Base-by-base conservation (phyloP, 2,329 filamentous ascomycete species). In the Exophiala bonariae region DNA sequence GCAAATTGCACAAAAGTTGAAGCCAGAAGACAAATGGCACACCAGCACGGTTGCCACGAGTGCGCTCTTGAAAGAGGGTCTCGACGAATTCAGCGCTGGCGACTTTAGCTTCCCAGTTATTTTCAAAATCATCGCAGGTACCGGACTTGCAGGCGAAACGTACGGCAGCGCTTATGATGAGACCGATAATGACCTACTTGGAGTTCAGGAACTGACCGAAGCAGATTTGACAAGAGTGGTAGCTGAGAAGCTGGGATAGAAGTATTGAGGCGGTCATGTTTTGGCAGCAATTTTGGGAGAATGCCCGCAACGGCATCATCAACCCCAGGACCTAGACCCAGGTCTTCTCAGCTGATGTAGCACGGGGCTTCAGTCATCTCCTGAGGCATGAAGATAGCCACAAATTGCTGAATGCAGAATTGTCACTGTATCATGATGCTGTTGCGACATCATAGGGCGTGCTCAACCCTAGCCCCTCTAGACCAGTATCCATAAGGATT, bases 101-200 rank as follows among this genome's bases (percentile, higher is more conserved):
- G 54, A 63, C 45, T 63, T 63, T 44, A 59, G 61, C 3, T 51
- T 57, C 9, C 58, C 63, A 0, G 55, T 64, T 38, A 57, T 45
- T 3, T 1, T 59, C 2, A 62, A 59, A n/a, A 63, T 68, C 13
- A 55, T 70, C 26, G 20, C 45, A 4, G 47, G 59, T 4, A 49
- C 46, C 20, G 53, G 55, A 3, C 54, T 71, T 38, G 68, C 55
- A 43, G 67, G 63, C 3, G 62, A 66, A 7, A 60, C 58, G 2
- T 66, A 62, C 44, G 67, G 66, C 3, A 17, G 41, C 13, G 47
- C 56, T 9, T 66, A 66, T 38, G 23, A 60, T 41, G 60, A 61
- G 39, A 20, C 61, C 17, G 66, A 66, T 35, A 72, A 72, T 50
- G 62, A 69, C 28, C 47, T 69, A 37, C 54, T 72, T 11, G 68